phyloP scores from a whole-genome alignment of 75 land plant genomes.

The Cupressus sempervirens region DNA sequence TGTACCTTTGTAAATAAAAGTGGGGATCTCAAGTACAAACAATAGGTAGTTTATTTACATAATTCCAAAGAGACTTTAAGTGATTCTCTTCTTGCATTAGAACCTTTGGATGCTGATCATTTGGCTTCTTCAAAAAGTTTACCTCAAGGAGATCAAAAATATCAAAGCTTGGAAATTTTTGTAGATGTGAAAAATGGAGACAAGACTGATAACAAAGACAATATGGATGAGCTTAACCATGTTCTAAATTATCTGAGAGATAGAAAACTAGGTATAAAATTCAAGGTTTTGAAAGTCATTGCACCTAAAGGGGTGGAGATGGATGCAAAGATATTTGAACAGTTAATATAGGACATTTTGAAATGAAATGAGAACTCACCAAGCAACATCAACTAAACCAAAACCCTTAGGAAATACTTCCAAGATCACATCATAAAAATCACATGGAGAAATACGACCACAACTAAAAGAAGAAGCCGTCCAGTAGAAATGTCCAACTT shows the following conservation, averaged over 20 bases:
- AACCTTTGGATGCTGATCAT: constrained; percentile 13
- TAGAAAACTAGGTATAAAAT: constrained; percentile 76
- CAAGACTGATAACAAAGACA: constrained; percentile 43
- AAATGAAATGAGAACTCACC: too few relatives aligned
- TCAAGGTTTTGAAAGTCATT: constrained; percentile 79
- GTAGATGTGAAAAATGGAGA: constrained; percentile 45
- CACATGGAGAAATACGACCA: too few relatives aligned
- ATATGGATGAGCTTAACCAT: constrained; percentile 45
- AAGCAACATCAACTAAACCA: too few relatives aligned
- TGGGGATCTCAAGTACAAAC: constrained; percentile 41
- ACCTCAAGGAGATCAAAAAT: constrained; percentile 29
- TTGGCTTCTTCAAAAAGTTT: constrained; percentile 14
- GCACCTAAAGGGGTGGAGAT: constrained; percentile 61
- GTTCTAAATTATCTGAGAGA: constrained; percentile 62
- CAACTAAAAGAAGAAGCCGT: too few relatives aligned
- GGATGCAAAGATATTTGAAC: constrained; percentile 57
- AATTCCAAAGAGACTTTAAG: constrained; percentile 14
- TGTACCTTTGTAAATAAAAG: constrained; percentile 75
- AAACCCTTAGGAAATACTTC: too few relatives aligned
- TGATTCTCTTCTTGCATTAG: constrained; percentile 20
- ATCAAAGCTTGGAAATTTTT: constrained; percentile 17
- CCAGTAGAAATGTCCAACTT: too few relatives aligned
- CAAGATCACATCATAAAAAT: too few relatives aligned
- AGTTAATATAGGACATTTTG: constrained; percentile 46
- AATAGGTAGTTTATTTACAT: constrained; percentile 76